Evolutionary conservation across 2,329 filamentous ascomycete species (phyloP).

Genomic region (Cercospora nicotianae): DNA sequence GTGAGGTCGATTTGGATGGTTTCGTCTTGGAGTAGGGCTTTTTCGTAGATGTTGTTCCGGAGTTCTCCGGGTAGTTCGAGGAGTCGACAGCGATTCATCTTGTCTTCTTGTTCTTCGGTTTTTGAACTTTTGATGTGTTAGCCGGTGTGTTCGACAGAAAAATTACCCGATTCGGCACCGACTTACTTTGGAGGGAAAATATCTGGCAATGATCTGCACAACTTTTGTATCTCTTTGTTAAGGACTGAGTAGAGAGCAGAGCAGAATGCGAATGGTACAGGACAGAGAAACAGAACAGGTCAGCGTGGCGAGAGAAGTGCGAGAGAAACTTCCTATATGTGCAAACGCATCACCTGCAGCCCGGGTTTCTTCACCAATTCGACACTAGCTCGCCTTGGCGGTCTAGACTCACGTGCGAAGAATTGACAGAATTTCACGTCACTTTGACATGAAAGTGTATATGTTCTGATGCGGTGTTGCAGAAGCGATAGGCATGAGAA

Average conservation of each 20-base stretch:
- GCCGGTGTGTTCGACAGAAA: neutral
- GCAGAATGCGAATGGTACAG: neutral
- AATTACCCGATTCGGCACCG: neutral
- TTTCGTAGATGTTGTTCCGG: conserved; percentile 8
- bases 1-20: conserved; percentile 9
- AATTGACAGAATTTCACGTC: neutral
- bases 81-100: neutral
- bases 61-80: conserved; percentile 1
- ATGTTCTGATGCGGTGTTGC: neutral
- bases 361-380: conserved; percentile 4
- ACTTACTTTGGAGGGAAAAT: neutral
- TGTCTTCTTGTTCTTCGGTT: neutral
- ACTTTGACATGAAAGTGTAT: conserved; percentile 1
- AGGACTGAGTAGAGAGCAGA: no score
- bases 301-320: neutral
- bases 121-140: neutral
- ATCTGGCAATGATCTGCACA: neutral
- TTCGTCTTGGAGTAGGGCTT: neutral
- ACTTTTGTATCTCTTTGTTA: neutral
- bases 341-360: conserved; percentile 3
- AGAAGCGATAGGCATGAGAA: neutral
- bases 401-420: neutral
- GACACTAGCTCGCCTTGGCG: conserved; percentile 1
- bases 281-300: neutral
- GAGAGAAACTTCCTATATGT: conserved; percentile 4